Base-by-base conservation (phyloP, 495 filamentous ascomycete species). In the Melanomma pulvis-pyrius region DNA sequence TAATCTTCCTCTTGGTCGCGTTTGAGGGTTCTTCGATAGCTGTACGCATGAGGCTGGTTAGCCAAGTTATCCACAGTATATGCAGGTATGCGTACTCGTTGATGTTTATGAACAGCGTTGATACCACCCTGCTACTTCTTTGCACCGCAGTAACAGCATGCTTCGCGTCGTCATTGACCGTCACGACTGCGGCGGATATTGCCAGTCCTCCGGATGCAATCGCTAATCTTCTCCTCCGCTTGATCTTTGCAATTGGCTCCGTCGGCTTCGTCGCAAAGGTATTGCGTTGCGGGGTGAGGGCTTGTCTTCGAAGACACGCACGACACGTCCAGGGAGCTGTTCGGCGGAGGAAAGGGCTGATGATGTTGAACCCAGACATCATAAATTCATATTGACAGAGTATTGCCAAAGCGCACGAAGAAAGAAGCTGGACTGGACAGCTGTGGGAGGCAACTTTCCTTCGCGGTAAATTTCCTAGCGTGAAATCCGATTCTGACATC, bases 71-170 rank as follows among this genome's bases (percentile, higher is more conserved):
- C 44, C 17, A 19, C 22, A 39, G 57, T 56, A 48, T 56, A 1
- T 15, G 26, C n/a, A 51, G 21, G 32, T 49, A 29, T 3, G 19
- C 90, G 74, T 82, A 97, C 90, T 98, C 93, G 72, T 93, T 93
- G 49, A 98, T 91, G 76, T 90, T 93, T 56, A 96, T 77, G 15
- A 86, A 84, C 64, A 98, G 76, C 24, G 90, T 83, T 17, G 82
- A 80, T 26, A 87, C 87, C n/a, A 98, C 93, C 32, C 93, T 85
- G 19, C 89, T 87, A 39, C 90, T 89, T 69, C 93, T 83, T 79
- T 89, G 84, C 3, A 82, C 82, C n/a, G 90, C 90, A 39, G 85
- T 82, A 68, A 90, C 91, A 22, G 80, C 81, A 79, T 92, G 86
- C 74, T 88, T 88, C 59, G 86, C 80, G 52, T 92, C 82, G 66